These are phyloP conservation scores for Agaricus blazei DNA, from an alignment of 768 basidiomycete genomes.

Conservation along the genomic window DNA sequence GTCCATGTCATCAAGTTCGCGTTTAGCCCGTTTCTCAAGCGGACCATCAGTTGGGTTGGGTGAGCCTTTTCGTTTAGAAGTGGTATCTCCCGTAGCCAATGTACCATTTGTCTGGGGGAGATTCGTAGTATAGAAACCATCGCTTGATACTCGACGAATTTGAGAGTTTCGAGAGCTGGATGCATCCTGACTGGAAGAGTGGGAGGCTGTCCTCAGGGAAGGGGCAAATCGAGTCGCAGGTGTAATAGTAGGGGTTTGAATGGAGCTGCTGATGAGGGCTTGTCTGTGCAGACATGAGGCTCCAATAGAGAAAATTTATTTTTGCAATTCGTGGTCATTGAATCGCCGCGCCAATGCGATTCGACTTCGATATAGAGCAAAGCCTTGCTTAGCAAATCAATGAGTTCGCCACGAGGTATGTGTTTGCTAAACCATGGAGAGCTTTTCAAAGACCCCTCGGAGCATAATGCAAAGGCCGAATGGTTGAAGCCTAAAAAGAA, in stretches of 20 bases:
- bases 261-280: conserved; percentile 27
- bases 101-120: conserved; percentile 7
- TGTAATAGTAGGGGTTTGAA: conserved; percentile 11
- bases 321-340: conserved; percentile 61
- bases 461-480: conserved; percentile 74
- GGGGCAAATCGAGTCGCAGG: neutral
- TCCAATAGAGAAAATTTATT: conserved; percentile 71
- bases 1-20: conserved; percentile 43
- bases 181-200: neutral
- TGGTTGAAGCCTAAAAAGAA: conserved; percentile 65
- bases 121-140: conserved; percentile 11
- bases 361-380: conserved; percentile 81
- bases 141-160: neutral
- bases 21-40: conserved; percentile 60
- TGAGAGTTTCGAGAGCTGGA: conserved; percentile 4
- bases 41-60: conserved; percentile 42
- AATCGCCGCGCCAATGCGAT: conserved; percentile 70
- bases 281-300: conserved; percentile 62
- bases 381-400: conserved; percentile 77
- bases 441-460: conserved; percentile 66
- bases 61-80: conserved; percentile 51
- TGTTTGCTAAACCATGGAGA: conserved; percentile 67
- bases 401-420: conserved; percentile 75
- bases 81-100: conserved; percentile 15
- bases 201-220: conserved; percentile 2